Percentiles rank a stretch among this genome's conserved stretches.
phyloP scores from a whole-genome alignment of 257 asterid species.

The Jasminum sambac region DNA sequence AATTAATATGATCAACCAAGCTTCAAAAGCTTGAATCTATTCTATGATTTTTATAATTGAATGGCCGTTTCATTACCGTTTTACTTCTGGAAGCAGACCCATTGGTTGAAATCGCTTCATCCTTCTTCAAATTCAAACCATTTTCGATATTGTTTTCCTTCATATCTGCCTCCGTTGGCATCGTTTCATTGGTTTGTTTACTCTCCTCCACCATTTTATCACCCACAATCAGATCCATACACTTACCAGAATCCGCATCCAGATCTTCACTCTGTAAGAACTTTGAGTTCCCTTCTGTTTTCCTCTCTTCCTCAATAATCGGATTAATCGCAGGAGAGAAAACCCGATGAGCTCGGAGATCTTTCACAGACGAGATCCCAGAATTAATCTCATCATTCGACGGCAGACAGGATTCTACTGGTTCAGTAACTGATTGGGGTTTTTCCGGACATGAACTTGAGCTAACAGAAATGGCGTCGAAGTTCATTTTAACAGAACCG shows the following conservation, averaged over 20 bases:
- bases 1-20: not conserved
- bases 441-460: conserved; percentile 11
- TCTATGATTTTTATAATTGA: not conserved
- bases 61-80: conserved; percentile 29
- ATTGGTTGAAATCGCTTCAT: conserved; percentile 13
- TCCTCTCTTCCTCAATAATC: conserved; percentile 15
- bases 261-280: conserved; percentile 23
- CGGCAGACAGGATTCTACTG: conserved; percentile 21
- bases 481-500: not conserved
- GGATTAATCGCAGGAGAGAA: conserved; percentile 39
- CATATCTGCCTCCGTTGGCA: conserved; percentile 15
- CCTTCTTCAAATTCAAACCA: conserved; percentile 19
- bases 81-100: conserved; percentile 25
- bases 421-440: conserved; percentile 11
- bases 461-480: not conserved
- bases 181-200: not conserved
- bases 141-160: conserved; percentile 7
- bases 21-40: not conserved
- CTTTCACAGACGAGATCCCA: conserved; percentile 37
- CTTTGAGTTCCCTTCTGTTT: conserved; percentile 6
- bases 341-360: conserved; percentile 52
- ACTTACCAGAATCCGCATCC: not conserved
- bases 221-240: conserved; percentile 1
- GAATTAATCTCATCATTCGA: conserved; percentile 19
- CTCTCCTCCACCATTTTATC: conserved; percentile 13